These are phyloP conservation scores for Nigrospora sphaerica DNA, from an alignment of 2,329 filamentous ascomycete species.

Conservation along the genomic window DNA sequence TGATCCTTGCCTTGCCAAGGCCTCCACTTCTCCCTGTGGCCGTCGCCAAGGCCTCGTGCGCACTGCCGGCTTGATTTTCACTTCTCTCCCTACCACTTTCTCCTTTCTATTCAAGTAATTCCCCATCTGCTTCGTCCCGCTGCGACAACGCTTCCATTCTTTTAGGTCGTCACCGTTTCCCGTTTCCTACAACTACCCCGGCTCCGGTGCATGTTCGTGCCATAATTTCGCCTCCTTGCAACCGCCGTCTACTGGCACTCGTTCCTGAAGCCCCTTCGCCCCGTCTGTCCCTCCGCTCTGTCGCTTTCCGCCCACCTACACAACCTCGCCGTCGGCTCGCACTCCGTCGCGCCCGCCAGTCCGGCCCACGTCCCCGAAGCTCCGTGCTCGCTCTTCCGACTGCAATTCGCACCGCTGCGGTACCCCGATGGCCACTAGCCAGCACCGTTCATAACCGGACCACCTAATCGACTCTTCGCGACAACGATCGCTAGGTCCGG, in stretches of 20 bases:
- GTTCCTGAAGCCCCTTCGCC: background rate
- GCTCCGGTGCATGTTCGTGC: background rate
- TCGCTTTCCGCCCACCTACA: background rate
- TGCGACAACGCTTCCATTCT: background rate
- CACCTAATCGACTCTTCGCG: background rate
- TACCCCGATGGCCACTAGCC: no score
- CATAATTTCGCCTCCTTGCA: no score
- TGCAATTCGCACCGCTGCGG: no score
- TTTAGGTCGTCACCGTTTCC: background rate
- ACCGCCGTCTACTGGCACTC: no score
- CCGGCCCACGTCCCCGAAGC: background rate
- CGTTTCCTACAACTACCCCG: background rate
- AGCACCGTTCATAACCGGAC: no score
- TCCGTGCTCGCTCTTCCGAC: no score
- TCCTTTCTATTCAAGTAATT: no score
- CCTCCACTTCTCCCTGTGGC: background rate
- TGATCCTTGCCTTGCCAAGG: background rate
- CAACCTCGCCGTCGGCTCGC: background rate
- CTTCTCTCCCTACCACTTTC: background rate
- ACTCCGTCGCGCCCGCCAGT: background rate
- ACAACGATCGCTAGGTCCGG: background rate
- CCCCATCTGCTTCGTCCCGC: no score
- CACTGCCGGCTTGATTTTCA: background rate
- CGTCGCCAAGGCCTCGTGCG: background rate
- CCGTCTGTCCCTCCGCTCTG: background rate